Percentiles rank a stretch among this genome's conserved stretches.
phyloP scores from a whole-genome alignment of 177 flowering plant species.

The Vitis hybrid region DNA sequence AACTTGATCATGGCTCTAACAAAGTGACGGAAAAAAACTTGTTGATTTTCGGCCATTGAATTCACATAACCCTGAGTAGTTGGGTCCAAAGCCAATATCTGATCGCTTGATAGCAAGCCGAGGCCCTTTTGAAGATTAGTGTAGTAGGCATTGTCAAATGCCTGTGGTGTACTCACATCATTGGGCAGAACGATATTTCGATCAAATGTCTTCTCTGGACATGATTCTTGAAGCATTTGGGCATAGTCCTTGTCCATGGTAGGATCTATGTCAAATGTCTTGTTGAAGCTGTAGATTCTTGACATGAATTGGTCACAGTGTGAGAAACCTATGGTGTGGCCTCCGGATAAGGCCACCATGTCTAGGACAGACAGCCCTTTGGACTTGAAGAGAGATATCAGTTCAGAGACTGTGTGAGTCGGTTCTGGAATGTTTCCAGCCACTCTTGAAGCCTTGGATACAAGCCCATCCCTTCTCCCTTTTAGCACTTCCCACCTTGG shows the following conservation, averaged over 20 bases:
- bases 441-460: slow-evolving; percentile 23
- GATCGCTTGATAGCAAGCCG: slow-evolving; percentile 36
- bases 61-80: slow-evolving; percentile 22
- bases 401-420: slow-evolving; percentile 11
- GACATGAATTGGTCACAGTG: slow-evolving; percentile 26
- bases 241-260: slow-evolving; percentile 18
- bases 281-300: slow-evolving; percentile 18
- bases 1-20: slow-evolving; percentile 29
- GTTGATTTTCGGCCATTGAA: slow-evolving; percentile 14
- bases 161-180: slow-evolving; percentile 17
- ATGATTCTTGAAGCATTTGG: slow-evolving; percentile 7
- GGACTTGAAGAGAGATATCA: slow-evolving; percentile 18
- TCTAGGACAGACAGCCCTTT: slow-evolving; percentile 21
- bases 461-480: slow-evolving; percentile 33
- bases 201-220: slow-evolving; percentile 12
- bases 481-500: slow-evolving; percentile 25
- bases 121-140: slow-evolving; percentile 32
- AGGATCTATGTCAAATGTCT: slow-evolving; percentile 17
- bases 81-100: slow-evolving; percentile 22
- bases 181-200: slow-evolving; percentile 16
- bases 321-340: slow-evolving; percentile 27
- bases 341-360: slow-evolving; percentile 29
- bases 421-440: slow-evolving; percentile 18
- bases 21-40: slow-evolving; percentile 21
- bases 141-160: slow-evolving; percentile 32